A percentile compares a stretch with the other conserved stretches of the same genome.
Conservation (phyloP, 495 filamentous ascomycete genomes). For the Penicillium cosmopolitanum region DNA sequence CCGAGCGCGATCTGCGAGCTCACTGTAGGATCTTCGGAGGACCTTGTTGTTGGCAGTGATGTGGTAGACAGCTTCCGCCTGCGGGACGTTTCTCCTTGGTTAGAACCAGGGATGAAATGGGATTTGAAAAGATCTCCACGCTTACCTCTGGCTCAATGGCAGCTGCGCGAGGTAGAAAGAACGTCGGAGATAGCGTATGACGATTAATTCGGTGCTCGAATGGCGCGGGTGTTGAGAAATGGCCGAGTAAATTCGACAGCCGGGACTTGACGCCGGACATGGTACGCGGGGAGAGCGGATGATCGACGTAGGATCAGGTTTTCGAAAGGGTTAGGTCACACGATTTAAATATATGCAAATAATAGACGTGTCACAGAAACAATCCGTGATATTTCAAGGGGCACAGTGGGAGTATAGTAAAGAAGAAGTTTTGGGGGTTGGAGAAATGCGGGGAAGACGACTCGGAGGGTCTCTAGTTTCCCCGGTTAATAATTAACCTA, state of each 20-base stretch:
- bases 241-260: slow-evolving; percentile 66
- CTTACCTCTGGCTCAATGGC: slow-evolving; percentile 68
- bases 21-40: slow-evolving; percentile 74
- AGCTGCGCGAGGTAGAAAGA: slow-evolving; percentile 86
- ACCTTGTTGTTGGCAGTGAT: slow-evolving; percentile 75
- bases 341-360: background rate
- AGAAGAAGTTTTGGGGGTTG: slow-evolving; percentile 3
- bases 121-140: slow-evolving; percentile 6
- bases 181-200: slow-evolving; percentile 84
- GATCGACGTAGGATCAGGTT: slow-evolving; percentile 1
- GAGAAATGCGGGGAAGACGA: slow-evolving; percentile 34
- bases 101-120: slow-evolving; percentile 3
- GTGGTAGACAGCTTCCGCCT: slow-evolving; percentile 87
- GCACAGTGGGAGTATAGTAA: background rate
- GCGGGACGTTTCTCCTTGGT: background rate
- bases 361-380: too few relatives aligned
- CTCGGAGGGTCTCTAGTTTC: too few relatives aligned
- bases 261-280: slow-evolving; percentile 62
- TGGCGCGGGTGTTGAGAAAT: slow-evolving; percentile 46
- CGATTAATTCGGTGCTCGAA: slow-evolving; percentile 63
- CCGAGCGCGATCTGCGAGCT: slow-evolving; percentile 80
- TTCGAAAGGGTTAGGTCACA: background rate
- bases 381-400: too few relatives aligned
- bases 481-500: slow-evolving; percentile 18
- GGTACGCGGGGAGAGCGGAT: background rate